Conservation (phyloP, 2,329 filamentous ascomycete genomes). For the Lasiodiplodia hormozganensis region DNA sequence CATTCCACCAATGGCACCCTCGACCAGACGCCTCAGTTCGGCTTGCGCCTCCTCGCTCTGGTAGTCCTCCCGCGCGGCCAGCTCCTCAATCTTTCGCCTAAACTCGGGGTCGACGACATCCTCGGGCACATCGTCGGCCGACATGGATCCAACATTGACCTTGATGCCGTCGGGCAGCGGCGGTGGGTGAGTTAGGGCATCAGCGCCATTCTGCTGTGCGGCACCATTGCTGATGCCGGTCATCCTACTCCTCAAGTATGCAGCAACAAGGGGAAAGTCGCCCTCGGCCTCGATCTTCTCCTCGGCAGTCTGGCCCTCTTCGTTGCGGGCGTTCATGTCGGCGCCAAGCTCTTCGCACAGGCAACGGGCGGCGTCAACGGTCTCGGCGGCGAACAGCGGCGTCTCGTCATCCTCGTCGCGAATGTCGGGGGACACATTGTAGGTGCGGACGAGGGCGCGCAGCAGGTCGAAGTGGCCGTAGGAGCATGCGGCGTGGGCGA, state of each 20-base stretch:
- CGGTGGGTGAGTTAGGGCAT: conserved; percentile 56
- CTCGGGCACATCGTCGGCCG: conserved; percentile 60
- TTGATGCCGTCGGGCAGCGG: conserved; percentile 77
- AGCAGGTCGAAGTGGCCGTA: conserved; percentile 88
- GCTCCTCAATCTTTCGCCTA: conserved; percentile 82
- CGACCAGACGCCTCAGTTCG: conserved; percentile 77
- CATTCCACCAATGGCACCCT: conserved; percentile 77
- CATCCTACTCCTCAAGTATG: conserved; percentile 64
- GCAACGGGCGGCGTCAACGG: conserved; percentile 75
- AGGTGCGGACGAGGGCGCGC: conserved; percentile 75
- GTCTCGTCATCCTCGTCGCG: conserved; percentile 92
- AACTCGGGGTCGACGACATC: conserved; percentile 76
- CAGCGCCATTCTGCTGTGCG: conserved; percentile 19
- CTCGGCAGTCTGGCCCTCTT: conserved; percentile 78
- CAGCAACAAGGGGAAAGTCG: conserved; percentile 76
- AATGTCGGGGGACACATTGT: conserved; percentile 81
- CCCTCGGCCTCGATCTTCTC: conserved; percentile 81
- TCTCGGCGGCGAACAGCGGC: conserved; percentile 91
- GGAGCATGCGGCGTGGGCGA: conserved; percentile 90
- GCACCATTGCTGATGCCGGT: conserved; percentile 38
- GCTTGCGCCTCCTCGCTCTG: conserved; percentile 80
- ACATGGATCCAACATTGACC: conserved; percentile 79
- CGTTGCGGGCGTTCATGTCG: conserved; percentile 69
- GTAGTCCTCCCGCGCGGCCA: conserved; percentile 85
- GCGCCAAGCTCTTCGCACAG: conserved; percentile 84